Evolutionary conservation across 2,329 filamentous ascomycete species (phyloP).

Genomic region (Aaosphaeria arxii): DNA sequence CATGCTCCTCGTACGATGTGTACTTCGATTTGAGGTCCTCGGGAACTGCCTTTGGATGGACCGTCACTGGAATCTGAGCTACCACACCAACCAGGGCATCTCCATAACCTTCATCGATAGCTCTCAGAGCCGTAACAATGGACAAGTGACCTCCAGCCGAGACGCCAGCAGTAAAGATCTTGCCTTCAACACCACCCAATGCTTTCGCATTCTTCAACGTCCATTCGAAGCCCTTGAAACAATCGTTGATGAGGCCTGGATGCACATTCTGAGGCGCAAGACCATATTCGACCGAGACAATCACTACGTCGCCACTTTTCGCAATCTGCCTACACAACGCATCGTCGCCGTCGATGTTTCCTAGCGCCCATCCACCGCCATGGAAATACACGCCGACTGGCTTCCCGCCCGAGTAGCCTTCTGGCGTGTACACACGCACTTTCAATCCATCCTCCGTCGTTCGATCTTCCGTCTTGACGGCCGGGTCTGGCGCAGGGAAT

Average conservation of each 20-base stretch:
- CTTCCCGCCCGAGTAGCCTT: conserved; percentile 24
- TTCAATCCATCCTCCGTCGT: conserved; percentile 22
- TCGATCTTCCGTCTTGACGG: conserved; percentile 29
- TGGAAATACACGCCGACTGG: conserved; percentile 36
- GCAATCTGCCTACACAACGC: conserved; percentile 19
- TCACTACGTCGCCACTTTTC: conserved; percentile 22
- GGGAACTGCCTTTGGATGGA: conserved; percentile 38
- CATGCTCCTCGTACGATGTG: conserved; percentile 37
- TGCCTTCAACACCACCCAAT: conserved; percentile 20
- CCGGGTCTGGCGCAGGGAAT: conserved; percentile 28
- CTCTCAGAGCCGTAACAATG: conserved; percentile 34
- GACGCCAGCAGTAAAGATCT: conserved; percentile 35
- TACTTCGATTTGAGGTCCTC: conserved; percentile 31
- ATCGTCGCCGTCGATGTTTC: conserved; percentile 34
- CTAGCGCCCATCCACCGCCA: conserved; percentile 39
- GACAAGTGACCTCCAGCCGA: conserved; percentile 41
- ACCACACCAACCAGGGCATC: conserved; percentile 38
- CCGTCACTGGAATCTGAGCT: conserved; percentile 34
- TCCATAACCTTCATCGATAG: conserved; percentile 35
- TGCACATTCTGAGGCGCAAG: conserved; percentile 34
- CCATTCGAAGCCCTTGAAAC: conserved; percentile 32
- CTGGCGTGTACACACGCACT: conserved; percentile 34
- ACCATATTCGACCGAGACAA: conserved; percentile 36
- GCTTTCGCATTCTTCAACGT: conserved; percentile 21
- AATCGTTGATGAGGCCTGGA: conserved; percentile 34